Conservation (phyloP, 2,329 filamentous ascomycete species). For the Lachnellula subtilissima region DNA sequence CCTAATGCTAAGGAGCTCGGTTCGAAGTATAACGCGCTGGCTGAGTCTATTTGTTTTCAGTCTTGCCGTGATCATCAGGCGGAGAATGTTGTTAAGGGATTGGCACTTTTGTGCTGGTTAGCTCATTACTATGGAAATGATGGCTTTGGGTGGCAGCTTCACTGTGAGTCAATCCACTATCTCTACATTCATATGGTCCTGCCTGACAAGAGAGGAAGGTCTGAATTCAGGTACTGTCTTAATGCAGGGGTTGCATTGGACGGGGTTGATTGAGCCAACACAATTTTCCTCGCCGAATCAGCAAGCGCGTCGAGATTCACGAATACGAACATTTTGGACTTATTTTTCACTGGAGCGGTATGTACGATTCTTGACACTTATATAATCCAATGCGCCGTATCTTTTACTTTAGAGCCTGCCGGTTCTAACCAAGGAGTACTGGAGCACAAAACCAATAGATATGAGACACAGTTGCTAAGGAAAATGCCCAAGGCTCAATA, state of each 20-base stretch:
- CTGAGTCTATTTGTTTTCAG: neutral
- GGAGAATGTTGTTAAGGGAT: constrained; percentile 1
- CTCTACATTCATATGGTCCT: neutral
- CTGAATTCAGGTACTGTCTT: too few relatives aligned
- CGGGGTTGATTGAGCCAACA: neutral
- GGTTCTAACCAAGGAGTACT: too few relatives aligned
- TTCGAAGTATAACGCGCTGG: neutral
- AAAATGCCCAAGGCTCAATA: constrained; percentile 7
- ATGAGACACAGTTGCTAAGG: neutral
- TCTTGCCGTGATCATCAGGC: constrained; percentile 1
- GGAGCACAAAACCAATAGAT: too few relatives aligned
- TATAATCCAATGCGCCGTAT: neutral
- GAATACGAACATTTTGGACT: constrained; percentile 12
- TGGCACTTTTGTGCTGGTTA: constrained; percentile 9
- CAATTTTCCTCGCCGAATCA: neutral
- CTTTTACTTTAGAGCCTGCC: too few relatives aligned
- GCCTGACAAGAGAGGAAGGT: neutral
- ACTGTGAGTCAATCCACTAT: constrained; percentile 1
- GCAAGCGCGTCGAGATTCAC: neutral
- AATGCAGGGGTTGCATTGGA: constrained; percentile 1
- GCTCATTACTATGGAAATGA: constrained; percentile 10
- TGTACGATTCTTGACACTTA: neutral
- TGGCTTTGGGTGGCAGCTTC: constrained; percentile 4
- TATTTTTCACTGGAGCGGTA: constrained; percentile 18
- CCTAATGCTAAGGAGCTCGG: neutral